Evolutionary conservation across 257 asterid species (phyloP), one percentile per base, ranked within the genome.

Genomic region (Buddleja alternifolia): DNA sequence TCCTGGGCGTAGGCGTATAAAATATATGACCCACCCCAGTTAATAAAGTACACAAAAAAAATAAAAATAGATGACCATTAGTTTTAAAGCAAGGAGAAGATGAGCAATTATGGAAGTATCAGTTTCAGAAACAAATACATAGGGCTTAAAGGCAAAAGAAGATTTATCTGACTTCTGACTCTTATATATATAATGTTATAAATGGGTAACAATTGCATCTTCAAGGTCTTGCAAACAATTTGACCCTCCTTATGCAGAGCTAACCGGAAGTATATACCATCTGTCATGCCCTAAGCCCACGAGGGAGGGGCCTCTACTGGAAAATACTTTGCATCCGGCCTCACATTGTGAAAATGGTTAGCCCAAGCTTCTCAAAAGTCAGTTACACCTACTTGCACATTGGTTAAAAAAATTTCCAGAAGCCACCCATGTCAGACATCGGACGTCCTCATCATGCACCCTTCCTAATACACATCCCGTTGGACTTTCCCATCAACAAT

Each of bases 21-120:
- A 39, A 41, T 14, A 39, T 47, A 20, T 17, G 58, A 45, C 5
- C 34, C 34, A 56, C 20, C 59, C 50, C 37, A 63, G 44, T 47
- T 29, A 60, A 53, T 34, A 56, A n/a, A 42, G 32, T 23, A 59
- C 63, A 71, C 47, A 15, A 55, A 56, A 14, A 72, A 60, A 70
- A 8, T 41, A 44, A 23, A 45, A 29, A 53, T n/a, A n/a, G n/a
- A n/a, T 57, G 32, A 14, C 32, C 32, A 8, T 4, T 68, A 7
- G 14, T 15, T 44, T 63, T 11, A 73, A 57, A 54, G 44, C 46
- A 44, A 72, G 16, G 44, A 65, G 19, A 36, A 69, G 44, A 46
- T 7, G 10, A 62, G 45, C 25, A 50, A 44, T 52, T 20, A 29
- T 42, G 47, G 47, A 40, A 41, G 21, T 21, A 37, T 36, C 47